Evolutionary conservation across 495 filamentous ascomycete species (phyloP), one percentile per base, ranked within the genome.

Genomic region (Aspergillus indologenus): DNA sequence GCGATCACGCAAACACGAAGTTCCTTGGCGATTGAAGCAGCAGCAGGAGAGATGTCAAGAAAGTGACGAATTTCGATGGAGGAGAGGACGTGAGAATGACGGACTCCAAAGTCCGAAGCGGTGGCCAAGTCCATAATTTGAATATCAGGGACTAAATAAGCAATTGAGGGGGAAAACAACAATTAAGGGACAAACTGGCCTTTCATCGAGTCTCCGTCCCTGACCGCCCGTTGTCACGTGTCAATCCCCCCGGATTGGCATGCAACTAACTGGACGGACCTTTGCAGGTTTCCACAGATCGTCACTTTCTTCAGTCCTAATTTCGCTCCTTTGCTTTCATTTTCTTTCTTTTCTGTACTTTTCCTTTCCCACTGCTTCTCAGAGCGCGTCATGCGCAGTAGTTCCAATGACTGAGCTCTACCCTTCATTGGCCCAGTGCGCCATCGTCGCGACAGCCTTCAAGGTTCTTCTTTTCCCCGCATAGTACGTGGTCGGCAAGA

Each of bases 401-500:
- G 64, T 64, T 70, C 64, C 73, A 68, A 96, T 96, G 91, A 81
- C 87, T 65, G 88, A 94, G 54, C 68, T 87, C 47, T 92, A 92
- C 69, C 92, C 92, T 46, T 88, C 91, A 52, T 81, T 96, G 76
- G 78, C 85, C 66, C 92, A 98, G 78, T 91, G 88, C 78, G 90
- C 91, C 61, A 74, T 96, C 61, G 85, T 91, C 60, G 89, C 92
- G 50, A 87, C 90, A 11, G 94, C 93, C 21, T 85, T 98, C 68
- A 98, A 98, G 77, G 78, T 96, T 54, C 84, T 98, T 45, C 84
- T 98, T 40, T 95, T 96, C 72, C 94, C 94, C 19, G 90, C 94
- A 61, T 98, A 98, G 94, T 98, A 83, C 68, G 91, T 82, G 22
- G 29, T 20, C 21, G 23, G 48, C 48, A 51, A 26, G 15, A 24